Conservation (phyloP, 768 basidiomycete genomes). For the Mrakia frigida region DNA sequence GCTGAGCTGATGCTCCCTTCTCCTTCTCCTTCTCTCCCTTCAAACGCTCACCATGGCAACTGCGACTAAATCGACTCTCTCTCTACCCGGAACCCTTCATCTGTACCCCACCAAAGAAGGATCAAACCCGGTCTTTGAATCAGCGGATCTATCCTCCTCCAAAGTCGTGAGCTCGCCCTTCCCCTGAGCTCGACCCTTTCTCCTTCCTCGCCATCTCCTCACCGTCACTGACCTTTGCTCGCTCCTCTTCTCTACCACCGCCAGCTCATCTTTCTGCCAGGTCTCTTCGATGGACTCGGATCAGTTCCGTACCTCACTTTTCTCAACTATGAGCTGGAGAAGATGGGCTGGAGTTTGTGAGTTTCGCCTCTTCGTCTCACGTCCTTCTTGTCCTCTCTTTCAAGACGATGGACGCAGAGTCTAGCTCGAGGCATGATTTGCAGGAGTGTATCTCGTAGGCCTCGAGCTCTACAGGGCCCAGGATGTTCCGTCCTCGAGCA, state of each 20-base stretch:
- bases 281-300: constrained; percentile 14
- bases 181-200: neutral
- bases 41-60: neutral
- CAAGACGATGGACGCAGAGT: no score
- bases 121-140: neutral
- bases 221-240: neutral
- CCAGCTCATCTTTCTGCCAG: constrained; percentile 29
- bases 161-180: neutral
- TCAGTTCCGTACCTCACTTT: constrained; percentile 19
- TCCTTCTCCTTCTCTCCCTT: neutral
- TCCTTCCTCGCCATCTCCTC: neutral
- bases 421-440: neutral
- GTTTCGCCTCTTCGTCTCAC: constrained; percentile 4
- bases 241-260: constrained; percentile 1
- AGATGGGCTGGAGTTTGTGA: constrained; percentile 24
- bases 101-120: neutral
- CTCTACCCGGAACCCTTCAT: neutral
- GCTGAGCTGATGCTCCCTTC: neutral
- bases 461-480: no score
- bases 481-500: neutral
- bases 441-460: neutral
- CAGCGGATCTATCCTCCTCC: neutral
- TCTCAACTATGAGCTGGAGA: neutral
- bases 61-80: neutral
- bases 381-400: neutral